These are phyloP conservation scores for Camellia oleifera DNA, from an alignment of 179 eudicot species.

Conservation along the genomic window DNA sequence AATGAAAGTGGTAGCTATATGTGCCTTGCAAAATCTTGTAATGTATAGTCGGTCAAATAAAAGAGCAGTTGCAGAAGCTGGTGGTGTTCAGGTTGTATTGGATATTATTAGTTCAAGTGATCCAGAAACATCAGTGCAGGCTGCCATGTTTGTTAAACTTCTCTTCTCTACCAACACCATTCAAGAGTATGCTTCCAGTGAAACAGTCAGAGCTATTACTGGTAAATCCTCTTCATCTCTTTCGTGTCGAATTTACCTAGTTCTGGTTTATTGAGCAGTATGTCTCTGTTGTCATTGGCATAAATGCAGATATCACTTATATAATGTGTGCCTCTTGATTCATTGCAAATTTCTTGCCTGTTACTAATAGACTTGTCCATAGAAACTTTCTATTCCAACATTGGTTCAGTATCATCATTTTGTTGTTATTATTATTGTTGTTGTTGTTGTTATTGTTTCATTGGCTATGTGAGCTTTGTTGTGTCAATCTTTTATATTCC, in stretches of 20 bases:
- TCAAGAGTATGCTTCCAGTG: slow-evolving; percentile 98
- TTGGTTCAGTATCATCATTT: background rate
- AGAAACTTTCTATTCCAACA: background rate
- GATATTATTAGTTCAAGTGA: slow-evolving; percentile 93
- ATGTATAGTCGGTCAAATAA: slow-evolving; percentile 90
- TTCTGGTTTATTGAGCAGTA: background rate
- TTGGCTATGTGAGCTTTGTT: background rate
- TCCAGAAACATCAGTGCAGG: slow-evolving; percentile 90
- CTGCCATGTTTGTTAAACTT: slow-evolving; percentile 86
- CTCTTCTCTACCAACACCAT: slow-evolving; percentile 91
- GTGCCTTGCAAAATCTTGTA: slow-evolving; percentile 96
- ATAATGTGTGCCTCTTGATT: background rate
- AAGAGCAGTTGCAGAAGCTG: slow-evolving; percentile 99
- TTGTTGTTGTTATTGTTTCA: background rate
- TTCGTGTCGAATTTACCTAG: background rate
- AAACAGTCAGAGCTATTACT: slow-evolving; percentile 94
- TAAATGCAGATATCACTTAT: background rate
- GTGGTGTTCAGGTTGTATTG: slow-evolving; percentile 90
- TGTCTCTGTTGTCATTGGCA: background rate
- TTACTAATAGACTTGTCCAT: background rate
- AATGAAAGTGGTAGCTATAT: slow-evolving; percentile 97
- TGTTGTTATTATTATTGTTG: background rate
- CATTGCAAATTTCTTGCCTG: background rate
- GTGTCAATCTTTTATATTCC: background rate
- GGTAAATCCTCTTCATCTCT: slow-evolving; percentile 43